phyloP scores from a whole-genome alignment of 2,329 filamentous ascomycete genomes.

The Diaporthe longicolla region DNA sequence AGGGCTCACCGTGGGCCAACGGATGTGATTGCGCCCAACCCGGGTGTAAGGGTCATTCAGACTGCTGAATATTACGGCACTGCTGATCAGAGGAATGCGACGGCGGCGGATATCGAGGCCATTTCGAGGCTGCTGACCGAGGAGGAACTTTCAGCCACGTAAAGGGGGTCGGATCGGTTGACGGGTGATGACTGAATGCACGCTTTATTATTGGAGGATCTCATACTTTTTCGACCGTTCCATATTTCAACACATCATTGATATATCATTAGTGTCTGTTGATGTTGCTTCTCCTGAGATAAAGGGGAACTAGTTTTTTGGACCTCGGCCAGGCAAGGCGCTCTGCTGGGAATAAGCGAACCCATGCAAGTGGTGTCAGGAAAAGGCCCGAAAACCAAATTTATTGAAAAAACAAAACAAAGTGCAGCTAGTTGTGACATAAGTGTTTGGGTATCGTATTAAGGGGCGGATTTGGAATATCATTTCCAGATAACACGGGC shows the following conservation, averaged over 20 bases:
- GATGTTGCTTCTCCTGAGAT: background rate
- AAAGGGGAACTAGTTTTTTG: no score
- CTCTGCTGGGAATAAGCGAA: background rate
- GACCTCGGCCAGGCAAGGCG: conserved; percentile 7
- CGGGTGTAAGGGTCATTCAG: conserved; percentile 37
- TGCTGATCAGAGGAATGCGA: conserved; percentile 43
- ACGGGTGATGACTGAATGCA: background rate
- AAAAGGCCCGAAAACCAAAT: background rate
- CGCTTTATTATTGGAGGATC: background rate
- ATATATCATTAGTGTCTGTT: background rate
- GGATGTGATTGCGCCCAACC: conserved; percentile 38
- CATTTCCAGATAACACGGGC: conserved; percentile 5
- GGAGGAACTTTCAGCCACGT: conserved; percentile 42
- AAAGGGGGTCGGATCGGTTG: background rate
- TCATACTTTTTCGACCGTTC: background rate
- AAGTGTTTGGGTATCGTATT: background rate
- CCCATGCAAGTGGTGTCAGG: background rate
- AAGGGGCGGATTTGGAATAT: background rate
- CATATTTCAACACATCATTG: background rate
- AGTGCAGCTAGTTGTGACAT: background rate
- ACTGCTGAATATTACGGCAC: conserved; percentile 44
- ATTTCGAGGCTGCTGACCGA: conserved; percentile 42
- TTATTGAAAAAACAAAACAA: background rate
- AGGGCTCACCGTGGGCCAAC: conserved; percentile 43
- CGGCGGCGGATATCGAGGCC: conserved; percentile 38